phyloP scores from a whole-genome alignment of 2,329 filamentous ascomycete species.

The Thelonectria rubi region DNA sequence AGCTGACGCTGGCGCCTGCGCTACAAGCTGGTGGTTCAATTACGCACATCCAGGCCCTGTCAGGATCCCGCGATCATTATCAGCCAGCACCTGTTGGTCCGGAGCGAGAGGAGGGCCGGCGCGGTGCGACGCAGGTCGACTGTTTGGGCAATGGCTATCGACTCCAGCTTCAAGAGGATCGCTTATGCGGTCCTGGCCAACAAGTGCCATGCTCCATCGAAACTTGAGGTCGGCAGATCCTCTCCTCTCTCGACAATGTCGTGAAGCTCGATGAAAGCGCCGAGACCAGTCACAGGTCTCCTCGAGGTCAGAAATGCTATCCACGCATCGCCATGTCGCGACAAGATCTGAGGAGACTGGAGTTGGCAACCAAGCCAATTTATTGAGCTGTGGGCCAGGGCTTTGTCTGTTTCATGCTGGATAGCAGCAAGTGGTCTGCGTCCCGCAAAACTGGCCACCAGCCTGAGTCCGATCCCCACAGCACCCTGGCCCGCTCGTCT shows the following conservation, averaged over 20 bases:
- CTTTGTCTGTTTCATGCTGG: constrained; percentile 33
- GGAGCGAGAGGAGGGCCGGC: constrained; percentile 36
- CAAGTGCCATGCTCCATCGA: constrained; percentile 29
- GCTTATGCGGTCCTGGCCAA: constrained; percentile 29
- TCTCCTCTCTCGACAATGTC: constrained; percentile 5
- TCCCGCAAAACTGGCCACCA: constrained; percentile 19
- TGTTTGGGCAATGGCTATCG: constrained; percentile 40
- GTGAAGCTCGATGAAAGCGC: not conserved
- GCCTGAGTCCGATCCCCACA: constrained; percentile 22
- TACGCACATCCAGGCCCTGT: constrained; percentile 38
- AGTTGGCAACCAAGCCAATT: constrained; percentile 28
- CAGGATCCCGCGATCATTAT: constrained; percentile 42
- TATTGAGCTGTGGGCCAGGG: constrained; percentile 34
- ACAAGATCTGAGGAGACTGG: constrained; percentile 13
- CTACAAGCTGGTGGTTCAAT: constrained; percentile 38
- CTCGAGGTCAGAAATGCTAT: not conserved
- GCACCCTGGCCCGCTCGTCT: constrained; percentile 20
- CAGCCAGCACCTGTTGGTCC: constrained; percentile 41
- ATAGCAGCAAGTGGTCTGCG: constrained; percentile 17
- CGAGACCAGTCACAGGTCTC: not conserved
- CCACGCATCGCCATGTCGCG: not conserved
- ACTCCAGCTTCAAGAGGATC: constrained; percentile 38
- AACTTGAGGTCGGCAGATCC: constrained; percentile 28
- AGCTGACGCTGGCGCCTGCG: constrained; percentile 37
- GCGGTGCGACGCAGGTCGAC: constrained; percentile 45